Evolutionary conservation across 306 rosid species (phyloP).

Genomic region (Arachis hypogaea): DNA sequence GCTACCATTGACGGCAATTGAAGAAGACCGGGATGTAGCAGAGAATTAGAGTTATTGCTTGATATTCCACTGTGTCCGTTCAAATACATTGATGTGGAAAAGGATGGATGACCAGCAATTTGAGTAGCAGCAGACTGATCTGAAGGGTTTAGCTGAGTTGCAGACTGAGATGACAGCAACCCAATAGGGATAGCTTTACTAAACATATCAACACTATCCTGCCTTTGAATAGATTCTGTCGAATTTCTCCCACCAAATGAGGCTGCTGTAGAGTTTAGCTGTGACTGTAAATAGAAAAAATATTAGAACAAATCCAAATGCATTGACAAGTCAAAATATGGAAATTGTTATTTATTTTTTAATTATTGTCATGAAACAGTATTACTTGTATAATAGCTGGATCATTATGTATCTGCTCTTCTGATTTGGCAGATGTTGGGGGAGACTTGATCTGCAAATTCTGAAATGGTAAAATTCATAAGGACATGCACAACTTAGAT

Average conservation of each 20-base stretch:
- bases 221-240: slow-evolving; percentile 51
- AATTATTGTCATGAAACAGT: not conserved
- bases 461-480: slow-evolving; percentile 49
- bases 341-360: not conserved
- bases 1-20: slow-evolving; percentile 41
- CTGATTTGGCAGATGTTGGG: slow-evolving; percentile 43
- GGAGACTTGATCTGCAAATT: slow-evolving; percentile 72
- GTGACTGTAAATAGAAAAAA: slow-evolving; percentile 46
- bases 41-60: slow-evolving; percentile 39
- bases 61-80: slow-evolving; percentile 46
- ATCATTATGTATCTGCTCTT: slow-evolving; percentile 51
- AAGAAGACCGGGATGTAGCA: slow-evolving; percentile 41
- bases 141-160: slow-evolving; percentile 36
- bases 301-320: slow-evolving; percentile 1
- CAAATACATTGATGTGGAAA: slow-evolving; percentile 47
- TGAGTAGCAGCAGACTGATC: slow-evolving; percentile 45
- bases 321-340: not conserved
- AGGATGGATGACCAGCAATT: slow-evolving; percentile 44
- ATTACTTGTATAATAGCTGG: slow-evolving; percentile 81
- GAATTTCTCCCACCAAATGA: slow-evolving; percentile 44
- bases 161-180: slow-evolving; percentile 52
- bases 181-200: slow-evolving; percentile 44
- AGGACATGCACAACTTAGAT: slow-evolving; percentile 29
- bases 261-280: slow-evolving; percentile 40
- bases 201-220: slow-evolving; percentile 51